Base-by-base conservation (phyloP, 768 basidiomycete genomes). In the Boletus tomentosulus region DNA sequence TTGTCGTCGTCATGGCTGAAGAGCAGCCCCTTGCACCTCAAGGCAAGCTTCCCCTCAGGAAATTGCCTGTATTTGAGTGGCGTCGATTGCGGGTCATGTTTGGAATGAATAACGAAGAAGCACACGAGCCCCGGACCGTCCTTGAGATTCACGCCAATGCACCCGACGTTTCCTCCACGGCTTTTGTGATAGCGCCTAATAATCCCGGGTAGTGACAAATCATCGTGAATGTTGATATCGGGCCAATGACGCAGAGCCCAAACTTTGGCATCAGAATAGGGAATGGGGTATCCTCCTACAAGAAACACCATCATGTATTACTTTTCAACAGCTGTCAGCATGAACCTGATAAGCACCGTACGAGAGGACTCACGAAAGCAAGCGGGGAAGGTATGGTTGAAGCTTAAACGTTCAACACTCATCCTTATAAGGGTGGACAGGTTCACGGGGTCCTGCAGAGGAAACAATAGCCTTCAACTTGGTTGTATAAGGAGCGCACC, bases 201-300 rank as follows among this genome's bases (percentile, higher is more conserved):
- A 19, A 30, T 39, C 2, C 3, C 4, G 2, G 48, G 27, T 12
- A 50, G 19, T 37, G 6, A 7, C 11, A n/a, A 4, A 27, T 38
- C 56, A 19, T 56, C 19, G n/a, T 57, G 33, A 9, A 57, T 41
- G 42, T 57, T 4, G 22, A 57, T 49, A 28, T 57, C 51, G 4
- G 55, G 55, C 50, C 48, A 49, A 35, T 53, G 55, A 11, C 55
- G 47, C 13, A 39, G 16, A 4, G 51, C 55, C 51, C 55, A 53
- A 22, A 22, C 42, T 13, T 48, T 52, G 1, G 55, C 51, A 15
- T 57, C 56, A 11, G 37, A 4, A 9, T n/a, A 46, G 30, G 30
- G 22, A 6, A 51, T 33, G 30, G 42, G 39, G 4, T 51, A 51
- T 24, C 50, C 42, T 10, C 42, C 50, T 2, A 44, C 4, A 27